phyloP scores from a whole-genome alignment of 2,329 filamentous ascomycete species.

The Aspergillus nomiae region DNA sequence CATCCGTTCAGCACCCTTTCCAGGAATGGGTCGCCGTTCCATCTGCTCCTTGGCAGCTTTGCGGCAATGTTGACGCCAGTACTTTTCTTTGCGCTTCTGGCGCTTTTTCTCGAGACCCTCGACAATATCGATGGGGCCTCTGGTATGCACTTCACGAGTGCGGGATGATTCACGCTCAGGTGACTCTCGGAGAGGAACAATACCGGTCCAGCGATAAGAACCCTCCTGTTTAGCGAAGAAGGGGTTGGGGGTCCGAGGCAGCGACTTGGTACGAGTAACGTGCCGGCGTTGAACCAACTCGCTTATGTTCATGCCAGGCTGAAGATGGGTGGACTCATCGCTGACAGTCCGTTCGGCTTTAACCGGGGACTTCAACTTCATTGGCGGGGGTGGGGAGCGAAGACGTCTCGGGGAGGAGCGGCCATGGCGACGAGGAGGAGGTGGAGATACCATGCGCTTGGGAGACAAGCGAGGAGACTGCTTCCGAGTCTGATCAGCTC shows the following conservation, averaged over 20 bases:
- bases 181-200: conserved; percentile 37
- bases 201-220: conserved; percentile 34
- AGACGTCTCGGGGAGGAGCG: conserved; percentile 65
- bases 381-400: conserved; percentile 70
- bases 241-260: conserved; percentile 75
- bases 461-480: conserved; percentile 62
- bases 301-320: conserved; percentile 54
- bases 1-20: conserved; percentile 92
- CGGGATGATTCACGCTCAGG: conserved; percentile 37
- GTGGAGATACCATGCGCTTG: conserved; percentile 60
- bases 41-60: conserved; percentile 70
- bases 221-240: conserved; percentile 54
- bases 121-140: conserved; percentile 96
- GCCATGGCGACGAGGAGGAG: conserved; percentile 53
- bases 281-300: conserved; percentile 65
- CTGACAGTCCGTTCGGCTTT: conserved; percentile 43
- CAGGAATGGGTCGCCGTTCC: conserved; percentile 69
- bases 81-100: conserved; percentile 89
- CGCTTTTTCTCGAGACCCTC: conserved; percentile 95
- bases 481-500: conserved; percentile 50
- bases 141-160: conserved; percentile 65
- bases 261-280: conserved; percentile 77
- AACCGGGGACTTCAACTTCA: conserved; percentile 50
- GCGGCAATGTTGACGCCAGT: conserved; percentile 84
- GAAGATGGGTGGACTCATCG: conserved; percentile 45